Conservation (phyloP, 2,329 filamentous ascomycete species). For the Paecilomyces fulvus region DNA sequence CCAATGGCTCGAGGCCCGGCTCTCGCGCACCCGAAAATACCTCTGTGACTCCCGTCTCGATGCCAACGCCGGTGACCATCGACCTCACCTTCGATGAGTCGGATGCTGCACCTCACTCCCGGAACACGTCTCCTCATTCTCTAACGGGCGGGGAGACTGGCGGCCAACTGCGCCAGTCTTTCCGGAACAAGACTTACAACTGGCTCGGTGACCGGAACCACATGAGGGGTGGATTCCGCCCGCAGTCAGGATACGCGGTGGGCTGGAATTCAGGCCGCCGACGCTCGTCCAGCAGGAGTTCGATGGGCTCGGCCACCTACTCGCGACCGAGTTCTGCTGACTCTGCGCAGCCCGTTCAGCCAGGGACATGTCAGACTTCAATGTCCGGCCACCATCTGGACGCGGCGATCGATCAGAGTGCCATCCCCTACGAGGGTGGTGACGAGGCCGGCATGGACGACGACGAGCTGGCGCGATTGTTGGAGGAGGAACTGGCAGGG, state of each 20-base stretch:
- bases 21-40: background rate
- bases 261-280: background rate
- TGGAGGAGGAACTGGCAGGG: constrained; percentile 18
- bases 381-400: background rate
- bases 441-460: constrained; percentile 4
- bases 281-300: background rate
- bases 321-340: background rate
- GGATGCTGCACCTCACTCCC: background rate
- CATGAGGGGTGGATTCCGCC: background rate
- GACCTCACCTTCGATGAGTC: constrained; percentile 7
- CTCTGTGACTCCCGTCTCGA: background rate
- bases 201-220: constrained; percentile 17
- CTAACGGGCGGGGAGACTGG: background rate
- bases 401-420: background rate
- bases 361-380: background rate
- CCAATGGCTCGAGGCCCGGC: background rate
- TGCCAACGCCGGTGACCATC: constrained; percentile 5
- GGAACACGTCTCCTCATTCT: constrained; percentile 1
- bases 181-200: constrained; percentile 22
- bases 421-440: background rate
- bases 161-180: constrained; percentile 12
- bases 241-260: background rate
- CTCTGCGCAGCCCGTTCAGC: background rate
- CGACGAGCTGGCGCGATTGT: constrained; percentile 16
- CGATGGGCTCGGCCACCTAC: background rate